phyloP scores from a whole-genome alignment of 116 monocot genomes.

The Posidonia oceanica region DNA sequence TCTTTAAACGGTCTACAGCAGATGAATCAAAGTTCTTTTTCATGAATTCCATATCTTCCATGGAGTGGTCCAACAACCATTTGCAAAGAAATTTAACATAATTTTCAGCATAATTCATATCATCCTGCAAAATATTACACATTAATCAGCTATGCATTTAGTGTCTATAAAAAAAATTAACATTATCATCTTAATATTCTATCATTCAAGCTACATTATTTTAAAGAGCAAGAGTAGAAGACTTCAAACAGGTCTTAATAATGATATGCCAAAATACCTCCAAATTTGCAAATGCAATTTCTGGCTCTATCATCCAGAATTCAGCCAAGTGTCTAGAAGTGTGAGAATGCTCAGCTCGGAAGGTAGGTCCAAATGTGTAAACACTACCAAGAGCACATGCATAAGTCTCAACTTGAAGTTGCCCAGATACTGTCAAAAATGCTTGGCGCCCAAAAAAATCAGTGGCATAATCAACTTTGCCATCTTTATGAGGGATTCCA shows the following conservation, averaged over 20 bases:
- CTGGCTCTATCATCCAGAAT: conserved; percentile 99
- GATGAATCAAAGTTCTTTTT: conserved; percentile 66
- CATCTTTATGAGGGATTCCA: conserved; percentile 73
- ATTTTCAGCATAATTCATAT: conserved; percentile 85
- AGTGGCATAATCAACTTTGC: conserved; percentile 55
- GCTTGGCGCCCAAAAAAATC: conserved; percentile 94
- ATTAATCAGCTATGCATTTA: background rate
- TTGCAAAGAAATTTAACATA: conserved; percentile 81
- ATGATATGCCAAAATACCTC: conserved; percentile 27
- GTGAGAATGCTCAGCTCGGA: conserved; percentile 92
- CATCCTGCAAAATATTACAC: conserved; percentile 44
- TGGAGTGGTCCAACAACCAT: conserved; percentile 84
- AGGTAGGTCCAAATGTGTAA: conserved; percentile 96
- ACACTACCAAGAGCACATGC: conserved; percentile 92
- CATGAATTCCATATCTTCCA: conserved; percentile 94
- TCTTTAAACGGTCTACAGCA: conserved; percentile 71
- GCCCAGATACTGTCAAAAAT: conserved; percentile 88
- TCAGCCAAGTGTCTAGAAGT: conserved; percentile 91
- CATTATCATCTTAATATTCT: background rate
- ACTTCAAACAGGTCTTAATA: no score
- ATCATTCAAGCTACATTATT: no score
- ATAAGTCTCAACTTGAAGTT: conserved; percentile 93
- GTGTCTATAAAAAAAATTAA: background rate
- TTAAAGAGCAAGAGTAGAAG: no score
- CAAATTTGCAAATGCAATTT: conserved; percentile 88